Evolutionary conservation across 1,139 yeast species (phyloP).

Genomic region (Suhomyces maxii): DNA sequence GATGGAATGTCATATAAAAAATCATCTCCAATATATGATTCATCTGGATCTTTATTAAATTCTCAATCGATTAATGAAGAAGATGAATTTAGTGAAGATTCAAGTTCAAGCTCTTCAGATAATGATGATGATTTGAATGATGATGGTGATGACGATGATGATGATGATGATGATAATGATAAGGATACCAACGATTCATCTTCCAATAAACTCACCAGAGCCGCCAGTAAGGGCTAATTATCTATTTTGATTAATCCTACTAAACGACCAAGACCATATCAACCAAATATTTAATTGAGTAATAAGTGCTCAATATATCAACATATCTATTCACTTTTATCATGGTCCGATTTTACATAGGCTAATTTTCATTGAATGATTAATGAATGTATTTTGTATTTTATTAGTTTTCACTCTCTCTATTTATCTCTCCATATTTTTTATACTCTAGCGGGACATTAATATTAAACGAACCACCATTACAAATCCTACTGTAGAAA

Average conservation of each 20-base stretch:
- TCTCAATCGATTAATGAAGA: constrained; percentile 17
- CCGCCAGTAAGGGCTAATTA: constrained; percentile 40
- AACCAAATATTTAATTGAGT: no score
- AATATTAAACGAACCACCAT: neutral
- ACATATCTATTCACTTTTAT: constrained; percentile 1
- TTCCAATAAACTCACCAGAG: constrained; percentile 36
- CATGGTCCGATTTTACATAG: neutral
- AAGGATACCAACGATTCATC: constrained; percentile 20
- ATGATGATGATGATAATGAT: constrained; percentile 14
- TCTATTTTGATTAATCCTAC: neutral
- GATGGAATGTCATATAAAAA: constrained; percentile 76
- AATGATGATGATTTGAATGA: constrained; percentile 29
- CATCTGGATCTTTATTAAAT: constrained; percentile 35
- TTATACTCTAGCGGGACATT: neutral
- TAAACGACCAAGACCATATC: no score
- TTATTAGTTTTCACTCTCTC: constrained; percentile 6
- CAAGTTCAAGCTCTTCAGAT: constrained; percentile 32
- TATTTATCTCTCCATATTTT: neutral
- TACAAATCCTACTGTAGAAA: neutral
- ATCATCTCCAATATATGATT: constrained; percentile 59
- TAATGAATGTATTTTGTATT: constrained; percentile 15
- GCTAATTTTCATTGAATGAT: constrained; percentile 2
- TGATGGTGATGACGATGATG: constrained; percentile 20
- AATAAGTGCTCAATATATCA: neutral
- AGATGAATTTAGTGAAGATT: constrained; percentile 31